Evolutionary conservation across 2,329 filamentous ascomycete species (phyloP).

Genomic region (Dactylonectria estremocensis): DNA sequence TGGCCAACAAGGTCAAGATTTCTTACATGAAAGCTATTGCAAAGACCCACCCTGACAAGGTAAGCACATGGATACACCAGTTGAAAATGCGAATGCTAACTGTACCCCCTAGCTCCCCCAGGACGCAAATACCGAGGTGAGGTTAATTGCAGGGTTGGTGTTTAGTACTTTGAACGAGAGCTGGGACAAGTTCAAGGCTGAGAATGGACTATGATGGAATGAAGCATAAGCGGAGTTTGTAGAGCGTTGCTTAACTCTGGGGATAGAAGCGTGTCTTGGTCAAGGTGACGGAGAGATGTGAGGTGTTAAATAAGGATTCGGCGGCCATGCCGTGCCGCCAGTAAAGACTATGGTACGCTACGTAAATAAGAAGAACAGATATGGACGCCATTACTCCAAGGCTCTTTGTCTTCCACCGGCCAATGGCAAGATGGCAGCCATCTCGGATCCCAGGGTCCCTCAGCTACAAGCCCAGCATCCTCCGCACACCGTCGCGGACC

Average conservation of each 20-base stretch:
- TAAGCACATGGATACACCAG: conserved; percentile 60
- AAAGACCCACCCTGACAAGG: conserved; percentile 99
- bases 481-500: conserved; percentile 86
- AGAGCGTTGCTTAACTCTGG: conserved; percentile 40
- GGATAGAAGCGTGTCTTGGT: conserved; percentile 41
- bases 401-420: conserved; percentile 10
- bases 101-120: conserved; percentile 68
- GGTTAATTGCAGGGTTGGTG: conserved; percentile 76
- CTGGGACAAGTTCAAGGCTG: conserved; percentile 81
- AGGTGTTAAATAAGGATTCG: conserved; percentile 43
- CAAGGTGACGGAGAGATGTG: conserved; percentile 29
- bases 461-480: conserved; percentile 79
- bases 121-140: conserved; percentile 75
- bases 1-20: conserved; percentile 96
- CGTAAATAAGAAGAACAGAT: conserved; percentile 29
- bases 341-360: conserved; percentile 48
- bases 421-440: conserved; percentile 8
- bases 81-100: conserved; percentile 27
- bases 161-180: conserved; percentile 80
- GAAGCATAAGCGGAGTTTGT: conserved; percentile 44
- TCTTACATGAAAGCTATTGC: conserved; percentile 99
- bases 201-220: conserved; percentile 71
- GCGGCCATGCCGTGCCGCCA: conserved; percentile 40
- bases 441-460: not conserved
- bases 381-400: conserved; percentile 45